phyloP scores from a whole-genome alignment of 805 yeast genomes.

The Zygosaccharomyces kombuchaensis region DNA sequence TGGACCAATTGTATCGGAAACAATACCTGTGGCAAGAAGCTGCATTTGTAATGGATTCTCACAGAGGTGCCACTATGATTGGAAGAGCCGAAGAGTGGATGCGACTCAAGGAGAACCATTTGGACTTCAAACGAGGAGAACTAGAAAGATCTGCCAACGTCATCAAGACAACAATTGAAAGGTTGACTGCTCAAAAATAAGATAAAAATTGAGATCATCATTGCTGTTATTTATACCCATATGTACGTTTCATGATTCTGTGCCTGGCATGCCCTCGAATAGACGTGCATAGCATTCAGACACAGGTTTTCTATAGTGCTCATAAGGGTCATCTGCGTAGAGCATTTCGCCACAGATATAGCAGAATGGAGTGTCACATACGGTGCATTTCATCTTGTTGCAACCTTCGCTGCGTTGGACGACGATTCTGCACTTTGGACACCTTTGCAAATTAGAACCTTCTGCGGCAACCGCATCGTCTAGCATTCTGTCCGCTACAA shows the following conservation, averaged over 20 bases:
- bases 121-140: conserved; percentile 21
- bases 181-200: conserved; percentile 15
- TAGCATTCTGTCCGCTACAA: conserved; percentile 45
- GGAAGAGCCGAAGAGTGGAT: conserved; percentile 31
- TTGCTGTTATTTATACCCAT: background rate
- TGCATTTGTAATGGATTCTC: conserved; percentile 32
- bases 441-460: conserved; percentile 42
- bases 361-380: conserved; percentile 49
- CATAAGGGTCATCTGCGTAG: conserved; percentile 43
- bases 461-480: conserved; percentile 41
- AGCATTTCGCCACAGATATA: conserved; percentile 48
- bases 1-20: conserved; percentile 26
- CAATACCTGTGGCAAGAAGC: conserved; percentile 35
- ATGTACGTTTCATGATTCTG: conserved; percentile 14
- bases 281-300: conserved; percentile 47
- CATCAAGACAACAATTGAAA: conserved; percentile 28
- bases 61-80: conserved; percentile 27
- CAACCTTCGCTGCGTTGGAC: conserved; percentile 60
- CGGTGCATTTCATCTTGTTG: conserved; percentile 55
- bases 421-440: conserved; percentile 50
- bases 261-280: conserved; percentile 49
- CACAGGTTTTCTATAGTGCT: conserved; percentile 43
- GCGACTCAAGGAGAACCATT: conserved; percentile 22
- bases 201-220: background rate
- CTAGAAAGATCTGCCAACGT: conserved; percentile 26